Percentiles rank a stretch among this genome's conserved stretches.
phyloP scores from a whole-genome alignment of 768 basidiomycete genomes.

The Suillus subluteus region DNA sequence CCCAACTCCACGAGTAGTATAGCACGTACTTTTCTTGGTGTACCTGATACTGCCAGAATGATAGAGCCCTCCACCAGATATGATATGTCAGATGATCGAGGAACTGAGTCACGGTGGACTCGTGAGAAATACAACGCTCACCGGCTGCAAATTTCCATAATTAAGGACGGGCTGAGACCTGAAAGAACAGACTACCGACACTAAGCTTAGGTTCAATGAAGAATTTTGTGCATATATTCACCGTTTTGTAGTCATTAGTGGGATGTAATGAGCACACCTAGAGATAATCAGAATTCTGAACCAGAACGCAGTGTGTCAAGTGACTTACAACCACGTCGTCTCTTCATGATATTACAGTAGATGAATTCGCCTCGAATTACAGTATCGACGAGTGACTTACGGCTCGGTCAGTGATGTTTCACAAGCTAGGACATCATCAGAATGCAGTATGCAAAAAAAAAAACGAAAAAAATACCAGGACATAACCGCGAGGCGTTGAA shows the following conservation, averaged over 20 bases:
- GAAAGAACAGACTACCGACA: conserved; percentile 76
- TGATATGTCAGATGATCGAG: conserved; percentile 1
- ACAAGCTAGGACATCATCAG: conserved; percentile 56
- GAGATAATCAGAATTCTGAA: conserved; percentile 10
- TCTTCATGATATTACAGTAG: conserved; percentile 28
- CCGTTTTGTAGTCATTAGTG: conserved; percentile 91
- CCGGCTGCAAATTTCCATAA: conserved; percentile 85
- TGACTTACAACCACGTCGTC: conserved; percentile 64
- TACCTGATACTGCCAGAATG: conserved; percentile 91
- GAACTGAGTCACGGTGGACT: not conserved
- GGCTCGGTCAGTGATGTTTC: conserved; percentile 81
- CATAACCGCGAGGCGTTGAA: conserved; percentile 80
- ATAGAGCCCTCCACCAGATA: conserved; percentile 60
- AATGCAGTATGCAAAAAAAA: not conserved
- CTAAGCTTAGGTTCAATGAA: conserved; percentile 12
- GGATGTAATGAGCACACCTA: conserved; percentile 84
- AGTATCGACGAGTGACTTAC: conserved; percentile 43
- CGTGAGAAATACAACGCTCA: conserved; percentile 28
- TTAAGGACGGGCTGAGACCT: conserved; percentile 72
- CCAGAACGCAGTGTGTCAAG: not conserved
- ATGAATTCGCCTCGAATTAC: conserved; percentile 12
- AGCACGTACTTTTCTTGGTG: conserved; percentile 75
- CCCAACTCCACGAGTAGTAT: not conserved
- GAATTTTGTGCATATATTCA: conserved; percentile 43
- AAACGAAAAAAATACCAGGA: conserved; percentile 54